phyloP scores from a whole-genome alignment of 495 filamentous ascomycete species.

The Entonaema liquescens region DNA sequence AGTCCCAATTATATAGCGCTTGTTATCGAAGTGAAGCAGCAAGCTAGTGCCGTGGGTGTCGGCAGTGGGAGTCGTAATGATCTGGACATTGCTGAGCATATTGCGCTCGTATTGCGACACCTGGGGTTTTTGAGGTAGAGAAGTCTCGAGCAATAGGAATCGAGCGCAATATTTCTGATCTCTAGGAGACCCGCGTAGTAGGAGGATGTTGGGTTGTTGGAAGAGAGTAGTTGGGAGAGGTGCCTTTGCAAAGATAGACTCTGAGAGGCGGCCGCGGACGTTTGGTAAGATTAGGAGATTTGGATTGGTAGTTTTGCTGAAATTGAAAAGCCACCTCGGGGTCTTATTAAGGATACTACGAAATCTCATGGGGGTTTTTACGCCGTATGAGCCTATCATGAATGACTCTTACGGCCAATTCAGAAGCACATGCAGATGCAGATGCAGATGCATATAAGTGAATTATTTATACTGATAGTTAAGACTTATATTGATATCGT shows the following conservation, averaged over 20 bases:
- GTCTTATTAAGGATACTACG: background rate
- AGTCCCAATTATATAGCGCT: slow-evolving; percentile 89
- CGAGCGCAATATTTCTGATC: background rate
- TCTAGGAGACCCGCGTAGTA: slow-evolving; percentile 9
- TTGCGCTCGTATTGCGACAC: background rate
- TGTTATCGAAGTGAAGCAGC: slow-evolving; percentile 76
- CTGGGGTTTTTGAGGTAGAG: background rate
- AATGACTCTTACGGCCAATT: background rate
- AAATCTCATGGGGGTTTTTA: slow-evolving; percentile 17
- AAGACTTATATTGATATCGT: background rate
- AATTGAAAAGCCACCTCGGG: slow-evolving; percentile 1
- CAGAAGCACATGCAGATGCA: background rate
- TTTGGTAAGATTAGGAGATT: background rate
- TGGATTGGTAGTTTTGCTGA: background rate
- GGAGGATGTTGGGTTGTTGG: background rate
- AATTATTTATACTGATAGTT: too few relatives aligned
- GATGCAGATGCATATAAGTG: background rate
- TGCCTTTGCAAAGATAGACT: slow-evolving; percentile 6
- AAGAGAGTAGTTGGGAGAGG: slow-evolving; percentile 20
- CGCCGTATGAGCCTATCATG: background rate
- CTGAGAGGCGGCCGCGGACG: background rate
- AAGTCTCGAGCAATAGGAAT: slow-evolving; percentile 1
- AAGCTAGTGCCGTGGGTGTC: slow-evolving; percentile 86
- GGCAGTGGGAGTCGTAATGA: slow-evolving; percentile 84
- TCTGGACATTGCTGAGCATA: slow-evolving; percentile 77